Percentiles rank a stretch among this genome's conserved stretches.
phyloP scores from a whole-genome alignment of 305 asterid species.

The Plantago rigida region DNA sequence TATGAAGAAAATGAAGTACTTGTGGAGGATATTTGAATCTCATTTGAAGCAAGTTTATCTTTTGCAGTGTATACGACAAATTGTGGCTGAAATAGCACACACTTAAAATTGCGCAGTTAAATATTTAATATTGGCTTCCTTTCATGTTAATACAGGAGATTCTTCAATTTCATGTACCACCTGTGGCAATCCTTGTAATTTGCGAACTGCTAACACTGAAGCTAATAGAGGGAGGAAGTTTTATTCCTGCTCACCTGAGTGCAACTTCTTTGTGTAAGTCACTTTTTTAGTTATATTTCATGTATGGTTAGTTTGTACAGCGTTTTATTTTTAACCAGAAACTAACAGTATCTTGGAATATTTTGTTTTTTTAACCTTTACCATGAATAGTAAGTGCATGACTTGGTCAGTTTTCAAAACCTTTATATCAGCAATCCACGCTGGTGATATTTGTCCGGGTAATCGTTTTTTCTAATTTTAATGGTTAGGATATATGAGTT shows the following conservation, averaged over 20 bases:
- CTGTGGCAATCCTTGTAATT: conserved; percentile 63
- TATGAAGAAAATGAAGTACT: neutral
- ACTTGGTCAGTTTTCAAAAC: too few relatives aligned
- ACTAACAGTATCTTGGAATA: neutral
- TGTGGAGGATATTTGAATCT: neutral
- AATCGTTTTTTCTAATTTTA: too few relatives aligned
- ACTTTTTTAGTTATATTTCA: conserved; percentile 16
- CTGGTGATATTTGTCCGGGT: too few relatives aligned
- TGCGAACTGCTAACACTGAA: conserved; percentile 76
- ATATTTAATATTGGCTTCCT: conserved; percentile 15
- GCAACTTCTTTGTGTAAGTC: conserved; percentile 87
- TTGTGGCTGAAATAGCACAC: neutral
- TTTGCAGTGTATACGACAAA: too few relatives aligned
- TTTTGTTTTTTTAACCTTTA: neutral
- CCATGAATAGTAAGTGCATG: too few relatives aligned
- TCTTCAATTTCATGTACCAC: conserved; percentile 58
- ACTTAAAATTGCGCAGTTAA: conserved; percentile 14
- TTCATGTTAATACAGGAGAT: conserved; percentile 50
- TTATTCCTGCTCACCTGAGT: conserved; percentile 71
- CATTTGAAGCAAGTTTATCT: neutral
- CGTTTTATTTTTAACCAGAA: neutral
- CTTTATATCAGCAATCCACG: too few relatives aligned
- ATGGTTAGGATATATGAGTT: too few relatives aligned
- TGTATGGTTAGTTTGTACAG: conserved; percentile 1
- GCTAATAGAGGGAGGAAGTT: conserved; percentile 89